A percentile compares a stretch with the other conserved stretches of the same genome.
Conservation (phyloP, 2,329 filamentous ascomycete genomes). For the Camptophora hylomeconis region DNA sequence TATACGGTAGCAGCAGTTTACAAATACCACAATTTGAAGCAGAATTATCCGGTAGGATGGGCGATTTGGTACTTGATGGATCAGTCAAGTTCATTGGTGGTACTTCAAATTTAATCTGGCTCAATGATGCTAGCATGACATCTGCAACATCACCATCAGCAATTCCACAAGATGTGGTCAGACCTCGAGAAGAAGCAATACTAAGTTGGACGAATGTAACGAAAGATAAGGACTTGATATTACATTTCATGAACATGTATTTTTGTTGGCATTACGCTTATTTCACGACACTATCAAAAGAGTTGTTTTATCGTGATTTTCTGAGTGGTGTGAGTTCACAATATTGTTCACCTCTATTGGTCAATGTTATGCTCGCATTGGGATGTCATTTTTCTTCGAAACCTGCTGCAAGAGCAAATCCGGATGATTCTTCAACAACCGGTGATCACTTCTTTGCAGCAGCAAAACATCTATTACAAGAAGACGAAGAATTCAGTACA, state of each 20-base stretch:
- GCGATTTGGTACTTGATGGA: constrained; percentile 74
- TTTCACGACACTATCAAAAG: constrained; percentile 81
- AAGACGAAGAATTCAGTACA: constrained; percentile 86
- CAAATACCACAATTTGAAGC: constrained; percentile 46
- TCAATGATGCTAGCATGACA: constrained; percentile 34
- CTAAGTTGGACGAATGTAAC: constrained; percentile 83
- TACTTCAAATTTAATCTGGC: constrained; percentile 82
- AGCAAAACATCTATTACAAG: constrained; percentile 76
- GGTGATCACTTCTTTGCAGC: constrained; percentile 95
- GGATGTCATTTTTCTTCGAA: constrained; percentile 86
- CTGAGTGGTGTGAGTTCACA: constrained; percentile 53
- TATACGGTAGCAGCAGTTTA: constrained; percentile 24
- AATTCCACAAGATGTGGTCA: constrained; percentile 29
- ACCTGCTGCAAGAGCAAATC: constrained; percentile 55
- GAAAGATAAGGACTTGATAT: constrained; percentile 61
- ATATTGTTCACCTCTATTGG: constrained; percentile 79
- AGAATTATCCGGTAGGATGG: constrained; percentile 85
- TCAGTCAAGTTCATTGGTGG: constrained; percentile 84
- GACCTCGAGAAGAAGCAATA: constrained; percentile 52
- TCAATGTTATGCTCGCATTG: constrained; percentile 86
- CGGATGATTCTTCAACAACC: constrained; percentile 68
- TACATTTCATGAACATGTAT: constrained; percentile 91
- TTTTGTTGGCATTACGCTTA: constrained; percentile 97
- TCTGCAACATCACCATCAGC: constrained; percentile 2
- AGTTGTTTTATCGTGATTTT: constrained; percentile 78